A percentile compares a stretch with the other conserved stretches of the same genome.
Conservation (phyloP, 2,329 filamentous ascomycete genomes). For the Raffaelea albimanens region DNA sequence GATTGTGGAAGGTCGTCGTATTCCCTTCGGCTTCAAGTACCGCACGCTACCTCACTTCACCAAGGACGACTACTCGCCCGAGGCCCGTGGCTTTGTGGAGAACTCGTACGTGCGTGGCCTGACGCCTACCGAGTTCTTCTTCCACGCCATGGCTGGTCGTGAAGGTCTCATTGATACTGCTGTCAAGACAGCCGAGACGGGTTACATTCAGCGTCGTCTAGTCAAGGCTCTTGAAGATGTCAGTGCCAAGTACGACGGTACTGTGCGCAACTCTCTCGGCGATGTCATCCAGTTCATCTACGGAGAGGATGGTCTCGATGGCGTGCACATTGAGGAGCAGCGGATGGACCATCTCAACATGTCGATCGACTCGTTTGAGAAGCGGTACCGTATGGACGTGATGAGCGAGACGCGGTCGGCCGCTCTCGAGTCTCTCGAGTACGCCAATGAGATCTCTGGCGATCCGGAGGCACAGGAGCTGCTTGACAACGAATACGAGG, state of each 20-base stretch:
- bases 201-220: constrained; percentile 96
- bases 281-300: constrained; percentile 97
- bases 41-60: constrained; percentile 95
- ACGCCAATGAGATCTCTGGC: constrained; percentile 76
- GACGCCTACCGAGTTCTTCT: constrained; percentile 96
- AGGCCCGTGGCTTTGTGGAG: constrained; percentile 94
- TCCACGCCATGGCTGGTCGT: constrained; percentile 99
- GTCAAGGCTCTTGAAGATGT: constrained; percentile 98
- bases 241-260: constrained; percentile 95
- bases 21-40: constrained; percentile 98
- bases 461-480: constrained; percentile 81
- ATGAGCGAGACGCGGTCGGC: constrained; percentile 54
- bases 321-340: constrained; percentile 87
- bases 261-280: constrained; percentile 90
- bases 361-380: constrained; percentile 67
- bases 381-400: constrained; percentile 77
- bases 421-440: constrained; percentile 68
- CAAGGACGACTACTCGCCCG: constrained; percentile 97
- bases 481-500: constrained; percentile 81
- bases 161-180: constrained; percentile 99
- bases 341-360: constrained; percentile 77
- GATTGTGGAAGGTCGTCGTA: constrained; percentile 96
- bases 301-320: constrained; percentile 93
- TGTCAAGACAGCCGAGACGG: constrained; percentile 98
- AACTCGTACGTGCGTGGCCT: constrained; percentile 96